Evolutionary conservation across 148 eudicot genomes (phyloP), one percentile per base, ranked within the genome.

Genomic region (Spergularia marina): DNA sequence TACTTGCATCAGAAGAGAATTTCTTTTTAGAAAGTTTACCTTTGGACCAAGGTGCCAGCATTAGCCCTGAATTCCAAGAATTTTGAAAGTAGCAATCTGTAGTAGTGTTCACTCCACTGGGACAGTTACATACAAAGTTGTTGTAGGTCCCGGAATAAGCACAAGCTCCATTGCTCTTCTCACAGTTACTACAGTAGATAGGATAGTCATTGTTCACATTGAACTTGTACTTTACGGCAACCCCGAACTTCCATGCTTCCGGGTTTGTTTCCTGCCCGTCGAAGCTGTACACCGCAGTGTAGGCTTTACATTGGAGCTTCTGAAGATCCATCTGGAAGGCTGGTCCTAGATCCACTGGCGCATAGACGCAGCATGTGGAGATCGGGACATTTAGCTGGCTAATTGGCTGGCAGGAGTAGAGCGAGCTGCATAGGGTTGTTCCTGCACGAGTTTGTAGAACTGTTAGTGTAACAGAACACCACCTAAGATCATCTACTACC

Each of bases 331-430:
- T 94, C 23, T 91, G 88, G 64, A 84, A 94, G 9, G 97, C 70
- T 0, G 98, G 98, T 7, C 97, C 98, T 0, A 91, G 92, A 60
- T 91, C 96, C n/a, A 94, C 91, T 0, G 98, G 97, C 2, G 95
- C 78, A 76, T 94, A 94, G 1, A 94, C 97, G 34, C 98, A 94
- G 69, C 98, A 94, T 0, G 87, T 87, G 4, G 90, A 80, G 36
- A 86, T 76, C 0, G 91, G 93, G 12, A 75, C 81, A 54, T 85
- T 76, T 8, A 94, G 83, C 70, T 86, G 89, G 77, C 94, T 90
- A 12, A 91, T 80, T 0, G 97, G 90, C 23, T 87, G 91, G 66
- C 98, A 94, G 1, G 98, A 90, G 58, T 81, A 83, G 2, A 94
- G 80, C 4, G 89, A 70, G 74, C 85, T 87, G 71, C 98, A 94